Evolutionary conservation across 2,329 filamentous ascomycete genomes (phyloP).

Genomic region (Trichoderma koningii): DNA sequence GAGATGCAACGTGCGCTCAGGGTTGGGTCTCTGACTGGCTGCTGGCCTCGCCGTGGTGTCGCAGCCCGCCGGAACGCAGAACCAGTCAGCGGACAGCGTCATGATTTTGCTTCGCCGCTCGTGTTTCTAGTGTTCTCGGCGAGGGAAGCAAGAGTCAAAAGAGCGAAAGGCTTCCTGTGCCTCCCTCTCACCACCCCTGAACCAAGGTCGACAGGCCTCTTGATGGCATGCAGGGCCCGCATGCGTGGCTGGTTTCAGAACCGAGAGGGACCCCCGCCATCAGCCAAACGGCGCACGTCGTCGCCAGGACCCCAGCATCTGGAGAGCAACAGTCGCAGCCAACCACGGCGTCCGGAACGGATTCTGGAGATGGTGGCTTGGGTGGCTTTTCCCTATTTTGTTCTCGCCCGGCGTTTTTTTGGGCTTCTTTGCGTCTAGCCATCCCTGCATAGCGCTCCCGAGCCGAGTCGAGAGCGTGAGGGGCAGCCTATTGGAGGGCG

Average conservation of each 20-base stretch:
- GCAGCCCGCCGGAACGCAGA: constrained; percentile 18
- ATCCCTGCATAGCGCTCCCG: constrained; percentile 25
- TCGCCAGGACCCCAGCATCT: constrained; percentile 12
- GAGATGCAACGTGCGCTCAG: neutral
- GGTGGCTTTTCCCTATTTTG: constrained; percentile 17
- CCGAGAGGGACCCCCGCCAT: constrained; percentile 15
- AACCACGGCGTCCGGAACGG: constrained; percentile 24
- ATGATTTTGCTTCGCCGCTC: constrained; percentile 14
- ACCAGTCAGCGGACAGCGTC: constrained; percentile 18
- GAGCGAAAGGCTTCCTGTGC: neutral
- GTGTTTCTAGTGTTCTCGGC: constrained; percentile 12
- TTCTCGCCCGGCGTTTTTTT: neutral
- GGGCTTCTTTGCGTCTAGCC: constrained; percentile 5
- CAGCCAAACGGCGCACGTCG: constrained; percentile 25
- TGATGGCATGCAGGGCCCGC: constrained; percentile 25
- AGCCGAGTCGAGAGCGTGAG: constrained; percentile 19
- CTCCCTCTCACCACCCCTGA: constrained; percentile 17
- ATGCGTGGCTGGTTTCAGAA: constrained; percentile 27
- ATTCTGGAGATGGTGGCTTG: constrained; percentile 18
- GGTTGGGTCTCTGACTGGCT: constrained; percentile 16
- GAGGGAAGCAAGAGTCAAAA: neutral
- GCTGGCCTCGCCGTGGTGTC: neutral
- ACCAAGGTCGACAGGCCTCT: constrained; percentile 6
- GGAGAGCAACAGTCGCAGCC: constrained; percentile 20
- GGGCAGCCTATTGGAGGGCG: constrained; percentile 6